phyloP scores from a whole-genome alignment of 257 asterid species.

The Thymus quinquecostatus region DNA sequence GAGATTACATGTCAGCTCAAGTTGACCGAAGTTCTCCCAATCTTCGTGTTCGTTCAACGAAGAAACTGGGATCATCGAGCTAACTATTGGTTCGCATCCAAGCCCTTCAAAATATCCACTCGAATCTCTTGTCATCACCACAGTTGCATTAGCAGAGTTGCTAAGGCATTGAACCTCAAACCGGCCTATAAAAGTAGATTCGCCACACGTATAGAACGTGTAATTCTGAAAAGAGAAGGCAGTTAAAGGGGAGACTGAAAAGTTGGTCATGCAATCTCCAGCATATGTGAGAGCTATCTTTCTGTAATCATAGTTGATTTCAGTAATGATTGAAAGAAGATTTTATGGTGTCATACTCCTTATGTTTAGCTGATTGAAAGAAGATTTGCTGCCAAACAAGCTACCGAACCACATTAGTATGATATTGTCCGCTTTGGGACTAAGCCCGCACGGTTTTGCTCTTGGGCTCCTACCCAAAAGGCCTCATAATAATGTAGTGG shows the following conservation, averaged over 20 bases:
- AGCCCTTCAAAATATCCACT: constrained; percentile 17
- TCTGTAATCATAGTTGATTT: constrained; percentile 26
- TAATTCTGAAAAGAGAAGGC: constrained; percentile 29
- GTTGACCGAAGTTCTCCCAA: constrained; percentile 2
- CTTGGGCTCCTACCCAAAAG: too few species aligned
- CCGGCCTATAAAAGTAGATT: neutral
- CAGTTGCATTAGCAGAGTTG: constrained; percentile 36
- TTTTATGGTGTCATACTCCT: neutral
- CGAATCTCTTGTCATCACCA: constrained; percentile 8
- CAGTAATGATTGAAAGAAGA: neutral
- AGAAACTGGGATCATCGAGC: constrained; percentile 36
- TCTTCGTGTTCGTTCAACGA: neutral
- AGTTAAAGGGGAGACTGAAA: constrained; percentile 31
- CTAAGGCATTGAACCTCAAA: constrained; percentile 36
- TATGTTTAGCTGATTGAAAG: neutral
- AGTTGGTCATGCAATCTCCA: constrained; percentile 35
- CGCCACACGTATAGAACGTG: constrained; percentile 39
- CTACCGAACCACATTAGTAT: too few species aligned
- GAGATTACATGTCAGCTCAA: constrained; percentile 39
- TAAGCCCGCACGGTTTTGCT: too few species aligned
- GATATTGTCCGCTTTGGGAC: too few species aligned
- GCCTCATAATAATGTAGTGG: too few species aligned
- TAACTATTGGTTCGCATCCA: constrained; percentile 30
- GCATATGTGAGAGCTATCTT: constrained; percentile 35
- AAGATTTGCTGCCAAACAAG: constrained; percentile 20